Conservation (phyloP, 1,284 basidiomycete species). For the Leccinum angustisporum region DNA sequence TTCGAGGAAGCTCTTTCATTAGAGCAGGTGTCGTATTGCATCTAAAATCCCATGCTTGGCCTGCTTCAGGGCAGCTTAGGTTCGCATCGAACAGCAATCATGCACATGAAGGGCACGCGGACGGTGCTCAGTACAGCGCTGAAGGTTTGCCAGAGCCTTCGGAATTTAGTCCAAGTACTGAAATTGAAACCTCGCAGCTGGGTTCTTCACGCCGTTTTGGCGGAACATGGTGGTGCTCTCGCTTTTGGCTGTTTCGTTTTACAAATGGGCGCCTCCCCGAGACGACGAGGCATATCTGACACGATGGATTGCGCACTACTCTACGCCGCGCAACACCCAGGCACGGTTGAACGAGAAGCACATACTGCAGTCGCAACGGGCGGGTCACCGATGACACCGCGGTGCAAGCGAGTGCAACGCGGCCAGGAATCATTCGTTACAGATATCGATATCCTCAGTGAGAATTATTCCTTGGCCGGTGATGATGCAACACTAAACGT, state of each 20-base stretch:
- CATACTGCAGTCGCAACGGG: slow-evolving; percentile 47
- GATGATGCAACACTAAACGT: not conserved
- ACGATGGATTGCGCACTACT: slow-evolving; percentile 58
- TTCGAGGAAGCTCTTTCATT: slow-evolving; percentile 24
- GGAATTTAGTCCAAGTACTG: slow-evolving; percentile 9
- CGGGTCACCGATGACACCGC: slow-evolving; percentile 45
- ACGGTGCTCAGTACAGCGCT: slow-evolving; percentile 47
- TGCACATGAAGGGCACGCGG: slow-evolving; percentile 37
- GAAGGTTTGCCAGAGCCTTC: slow-evolving; percentile 49
- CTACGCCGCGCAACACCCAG: slow-evolving; percentile 51
- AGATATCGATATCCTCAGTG: slow-evolving; percentile 72
- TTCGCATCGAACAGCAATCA: slow-evolving; percentile 39
- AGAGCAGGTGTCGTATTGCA: slow-evolving; percentile 37
- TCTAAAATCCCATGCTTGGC: slow-evolving; percentile 21
- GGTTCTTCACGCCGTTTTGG: slow-evolving; percentile 64
- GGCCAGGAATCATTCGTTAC: slow-evolving; percentile 56
- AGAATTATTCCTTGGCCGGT: slow-evolving; percentile 32
- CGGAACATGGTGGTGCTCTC: slow-evolving; percentile 51
- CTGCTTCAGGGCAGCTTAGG: slow-evolving; percentile 35
- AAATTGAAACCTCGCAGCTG: slow-evolving; percentile 33
- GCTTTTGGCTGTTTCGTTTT: slow-evolving; percentile 49
- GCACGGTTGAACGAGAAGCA: slow-evolving; percentile 54
- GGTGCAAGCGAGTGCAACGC: slow-evolving; percentile 50
- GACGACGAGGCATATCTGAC: slow-evolving; percentile 60
- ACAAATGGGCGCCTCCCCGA: slow-evolving; percentile 65